These are phyloP conservation scores for Cryptosporidium andersoni DNA, from an alignment of 169 alveolate species.

Conservation along the genomic window DNA sequence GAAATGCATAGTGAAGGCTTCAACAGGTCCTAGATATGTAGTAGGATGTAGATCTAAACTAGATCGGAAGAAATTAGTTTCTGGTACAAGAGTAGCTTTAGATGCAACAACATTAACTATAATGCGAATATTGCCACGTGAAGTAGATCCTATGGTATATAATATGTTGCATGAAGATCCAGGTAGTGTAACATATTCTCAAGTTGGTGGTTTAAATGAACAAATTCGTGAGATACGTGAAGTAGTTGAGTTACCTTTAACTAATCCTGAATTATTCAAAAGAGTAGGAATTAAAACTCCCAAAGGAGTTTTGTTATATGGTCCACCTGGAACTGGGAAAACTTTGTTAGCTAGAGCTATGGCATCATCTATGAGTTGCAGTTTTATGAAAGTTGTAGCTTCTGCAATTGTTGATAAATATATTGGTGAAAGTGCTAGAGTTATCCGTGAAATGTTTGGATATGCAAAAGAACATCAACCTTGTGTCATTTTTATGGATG, in stretches of 20 bases:
- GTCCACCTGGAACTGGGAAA: constrained; percentile 99
- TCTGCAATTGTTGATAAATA: constrained; percentile 98
- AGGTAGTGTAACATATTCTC: constrained; percentile 85
- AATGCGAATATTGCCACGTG: constrained; percentile 96
- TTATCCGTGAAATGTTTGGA: constrained; percentile 98
- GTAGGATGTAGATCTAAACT: constrained; percentile 95
- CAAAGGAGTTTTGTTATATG: constrained; percentile 97
- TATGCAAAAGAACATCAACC: constrained; percentile 99
- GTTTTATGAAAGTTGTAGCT: constrained; percentile 98
- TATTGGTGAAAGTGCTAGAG: constrained; percentile 99
- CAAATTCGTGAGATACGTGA: constrained; percentile 97
- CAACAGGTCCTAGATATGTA: constrained; percentile 97
- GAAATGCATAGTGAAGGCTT: constrained; percentile 93
- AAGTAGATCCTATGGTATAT: constrained; percentile 98
- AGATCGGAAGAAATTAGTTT: constrained; percentile 87
- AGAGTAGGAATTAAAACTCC: constrained; percentile 99
- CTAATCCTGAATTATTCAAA: constrained; percentile 96
- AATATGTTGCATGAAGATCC: constrained; percentile 97
- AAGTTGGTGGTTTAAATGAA: constrained; percentile 97
- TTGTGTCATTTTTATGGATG: constrained; percentile 99
- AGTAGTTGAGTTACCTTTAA: constrained; percentile 97
- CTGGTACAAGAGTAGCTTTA: constrained; percentile 98
- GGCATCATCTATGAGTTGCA: constrained; percentile 97
- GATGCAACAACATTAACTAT: constrained; percentile 99
- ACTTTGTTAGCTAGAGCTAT: constrained; percentile 98